Percentiles rank a stretch among this genome's conserved stretches.
Evolutionary conservation across 164 flowering plant genomes (phyloP).

Genomic region (Protea cynaroides): DNA sequence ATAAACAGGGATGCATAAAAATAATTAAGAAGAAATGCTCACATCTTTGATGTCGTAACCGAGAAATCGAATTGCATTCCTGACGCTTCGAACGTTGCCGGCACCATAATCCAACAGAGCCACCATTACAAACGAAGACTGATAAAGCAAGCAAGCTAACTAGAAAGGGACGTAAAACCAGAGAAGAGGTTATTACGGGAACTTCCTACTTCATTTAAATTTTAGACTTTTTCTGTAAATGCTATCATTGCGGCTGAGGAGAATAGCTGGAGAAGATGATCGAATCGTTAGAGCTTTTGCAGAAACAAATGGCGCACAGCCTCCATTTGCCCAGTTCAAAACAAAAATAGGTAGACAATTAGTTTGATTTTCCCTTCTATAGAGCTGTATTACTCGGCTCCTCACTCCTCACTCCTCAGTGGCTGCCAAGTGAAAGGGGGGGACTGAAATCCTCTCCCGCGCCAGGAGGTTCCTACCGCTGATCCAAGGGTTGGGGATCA

Average conservation of each 20-base stretch:
- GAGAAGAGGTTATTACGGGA: slow-evolving; percentile 29
- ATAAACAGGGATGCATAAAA: not conserved
- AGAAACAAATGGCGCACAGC: slow-evolving; percentile 24
- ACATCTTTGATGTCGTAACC: slow-evolving; percentile 82
- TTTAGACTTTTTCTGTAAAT: slow-evolving; percentile 16
- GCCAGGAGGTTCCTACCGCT: too few species aligned
- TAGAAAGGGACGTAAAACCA: slow-evolving; percentile 8
- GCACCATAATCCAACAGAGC: slow-evolving; percentile 91
- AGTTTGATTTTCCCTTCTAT: too few species aligned
- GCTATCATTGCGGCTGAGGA: slow-evolving; percentile 7
- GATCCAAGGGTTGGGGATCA: too few species aligned
- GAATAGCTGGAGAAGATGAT: slow-evolving; percentile 10
- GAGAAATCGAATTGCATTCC: slow-evolving; percentile 70
- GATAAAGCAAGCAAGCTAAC: not conserved
- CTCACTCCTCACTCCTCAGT: too few species aligned
- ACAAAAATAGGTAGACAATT: too few species aligned
- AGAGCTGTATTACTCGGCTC: too few species aligned
- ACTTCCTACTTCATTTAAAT: slow-evolving; percentile 30
- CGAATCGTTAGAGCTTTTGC: slow-evolving; percentile 5
- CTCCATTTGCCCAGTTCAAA: slow-evolving; percentile 22
- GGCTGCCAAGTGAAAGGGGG: too few species aligned
- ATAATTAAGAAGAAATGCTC: slow-evolving; percentile 4
- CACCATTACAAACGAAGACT: slow-evolving; percentile 34
- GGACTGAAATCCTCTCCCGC: too few species aligned
- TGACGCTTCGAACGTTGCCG: slow-evolving; percentile 79